phyloP scores from a whole-genome alignment of 768 basidiomycete genomes.

The Trametes cubensis region DNA sequence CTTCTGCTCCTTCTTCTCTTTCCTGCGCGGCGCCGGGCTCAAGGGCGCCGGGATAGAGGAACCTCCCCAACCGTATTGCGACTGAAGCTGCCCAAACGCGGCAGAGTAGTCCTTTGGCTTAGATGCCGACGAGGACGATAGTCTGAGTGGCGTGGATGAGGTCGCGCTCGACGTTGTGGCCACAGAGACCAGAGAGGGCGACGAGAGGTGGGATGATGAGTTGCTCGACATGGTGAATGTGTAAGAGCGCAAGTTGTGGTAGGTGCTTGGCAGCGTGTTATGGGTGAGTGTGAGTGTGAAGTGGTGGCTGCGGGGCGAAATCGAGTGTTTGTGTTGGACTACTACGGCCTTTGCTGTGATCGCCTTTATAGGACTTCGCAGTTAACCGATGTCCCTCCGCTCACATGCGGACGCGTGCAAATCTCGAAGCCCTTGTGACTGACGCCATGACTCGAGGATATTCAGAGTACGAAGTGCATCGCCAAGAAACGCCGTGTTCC shows the following conservation, averaged over 20 bases:
- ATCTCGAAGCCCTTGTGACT: too few relatives aligned
- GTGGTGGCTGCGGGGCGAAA: background rate
- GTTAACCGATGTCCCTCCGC: background rate
- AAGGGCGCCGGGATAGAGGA: background rate
- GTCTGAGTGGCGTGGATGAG: slow-evolving; percentile 8
- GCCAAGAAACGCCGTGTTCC: too few relatives aligned
- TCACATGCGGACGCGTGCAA: too few relatives aligned
- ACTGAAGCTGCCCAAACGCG: slow-evolving; percentile 16
- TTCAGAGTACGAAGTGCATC: too few relatives aligned
- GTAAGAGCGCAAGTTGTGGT: background rate
- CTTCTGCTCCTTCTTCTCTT: slow-evolving; percentile 15
- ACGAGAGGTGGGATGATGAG: slow-evolving; percentile 7
- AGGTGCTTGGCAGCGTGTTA: background rate
- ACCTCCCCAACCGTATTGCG: slow-evolving; percentile 21
- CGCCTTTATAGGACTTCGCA: background rate
- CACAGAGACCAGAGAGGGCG: slow-evolving; percentile 14
- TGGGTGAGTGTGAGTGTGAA: background rate
- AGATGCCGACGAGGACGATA: background rate
- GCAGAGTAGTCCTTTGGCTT: slow-evolving; percentile 17
- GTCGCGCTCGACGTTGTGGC: slow-evolving; percentile 18
- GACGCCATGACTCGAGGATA: too few relatives aligned
- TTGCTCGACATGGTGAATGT: slow-evolving; percentile 4
- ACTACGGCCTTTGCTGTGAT: background rate
- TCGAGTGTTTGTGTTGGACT: background rate
- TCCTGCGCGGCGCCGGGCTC: background rate